A percentile compares a stretch with the other conserved stretches of the same genome.
These are phyloP conservation scores for Coleophoma crateriformis DNA, from an alignment of 2,329 filamentous ascomycete genomes.

Conservation along the genomic window DNA sequence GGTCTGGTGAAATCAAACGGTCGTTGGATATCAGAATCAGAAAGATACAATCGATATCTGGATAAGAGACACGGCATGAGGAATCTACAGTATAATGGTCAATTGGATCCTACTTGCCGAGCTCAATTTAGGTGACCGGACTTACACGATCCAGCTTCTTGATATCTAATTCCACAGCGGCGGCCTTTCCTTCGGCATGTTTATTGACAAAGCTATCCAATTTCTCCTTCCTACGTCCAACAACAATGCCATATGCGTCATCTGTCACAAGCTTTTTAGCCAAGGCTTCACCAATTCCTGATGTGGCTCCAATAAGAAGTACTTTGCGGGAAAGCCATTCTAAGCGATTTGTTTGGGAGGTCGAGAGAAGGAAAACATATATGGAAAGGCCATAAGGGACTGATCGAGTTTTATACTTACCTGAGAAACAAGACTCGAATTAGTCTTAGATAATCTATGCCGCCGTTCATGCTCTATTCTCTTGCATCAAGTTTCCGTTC, in stretches of 20 bases:
- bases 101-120: no score
- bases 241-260: slow-evolving; percentile 43
- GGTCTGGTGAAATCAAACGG: slow-evolving; percentile 40
- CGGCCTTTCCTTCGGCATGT: slow-evolving; percentile 36
- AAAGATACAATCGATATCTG: slow-evolving; percentile 49
- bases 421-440: no score
- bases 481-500: no score
- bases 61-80: slow-evolving; percentile 11
- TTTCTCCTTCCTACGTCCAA: slow-evolving; percentile 46
- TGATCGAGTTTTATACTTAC: no score
- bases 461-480: no score
- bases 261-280: slow-evolving; percentile 36
- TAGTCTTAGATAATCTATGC: no score
- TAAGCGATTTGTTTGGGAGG: no score
- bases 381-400: no score
- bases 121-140: background rate
- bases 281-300: slow-evolving; percentile 45
- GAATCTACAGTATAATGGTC: slow-evolving; percentile 17
- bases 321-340: slow-evolving; percentile 49
- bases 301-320: slow-evolving; percentile 48
- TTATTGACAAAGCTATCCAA: slow-evolving; percentile 41
- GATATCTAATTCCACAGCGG: slow-evolving; percentile 39
- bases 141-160: slow-evolving; percentile 31
- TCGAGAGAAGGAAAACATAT: no score
- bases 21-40: slow-evolving; percentile 50